Evolutionary conservation across 768 basidiomycete genomes (phyloP), one percentile per base, ranked within the genome.

Genomic region (Xerocomellus chrysenteron): DNA sequence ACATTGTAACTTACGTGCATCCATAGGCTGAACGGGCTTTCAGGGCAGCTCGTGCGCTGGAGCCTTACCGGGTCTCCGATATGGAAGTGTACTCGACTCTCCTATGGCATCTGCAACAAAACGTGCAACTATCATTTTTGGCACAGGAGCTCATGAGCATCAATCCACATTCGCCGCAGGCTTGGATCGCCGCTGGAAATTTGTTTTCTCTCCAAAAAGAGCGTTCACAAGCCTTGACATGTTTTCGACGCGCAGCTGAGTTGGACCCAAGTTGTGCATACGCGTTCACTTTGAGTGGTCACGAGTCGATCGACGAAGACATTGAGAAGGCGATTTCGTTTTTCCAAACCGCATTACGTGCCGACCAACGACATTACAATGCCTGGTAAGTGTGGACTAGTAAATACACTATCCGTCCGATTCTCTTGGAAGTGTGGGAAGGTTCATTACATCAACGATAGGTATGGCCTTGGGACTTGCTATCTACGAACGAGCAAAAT

Each of bases 381-480:
- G 97, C 97, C 52, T 98, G 97, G 97, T 97, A 73, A 72, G 91
- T 80, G 52, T 39, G 30, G 54, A 50, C 3, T 39, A 33, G 21
- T 53, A 39, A 26, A 59, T 39, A 47, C 28, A 37, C 33, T 32
- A 51, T 44, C 51, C 14, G 13, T 36, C n/a, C 24, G n/a, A 33
- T 51, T 28, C 13, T 26, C 12, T 54, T 39, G 52, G n/a, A 39
- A 44, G 33, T 28, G 47, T 50, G 52, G 41, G 16, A 32, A 44
- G 62, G 54, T 58, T 70, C 55, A 74, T 68, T 63, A 70, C 54
- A 55, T 59, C 50, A 63, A 68, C 59, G 56, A 60, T 67, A 98
- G 96, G 96, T 99, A 98, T 73, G 97, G 97, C n/a, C 79, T 99
- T 64, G 97, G 97, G 58, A 92, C 92, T 36, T 98, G 94, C 68